These are phyloP conservation scores for Dactylonectria macrodidyma DNA, from an alignment of 2,329 filamentous ascomycete species.

Conservation along the genomic window DNA sequence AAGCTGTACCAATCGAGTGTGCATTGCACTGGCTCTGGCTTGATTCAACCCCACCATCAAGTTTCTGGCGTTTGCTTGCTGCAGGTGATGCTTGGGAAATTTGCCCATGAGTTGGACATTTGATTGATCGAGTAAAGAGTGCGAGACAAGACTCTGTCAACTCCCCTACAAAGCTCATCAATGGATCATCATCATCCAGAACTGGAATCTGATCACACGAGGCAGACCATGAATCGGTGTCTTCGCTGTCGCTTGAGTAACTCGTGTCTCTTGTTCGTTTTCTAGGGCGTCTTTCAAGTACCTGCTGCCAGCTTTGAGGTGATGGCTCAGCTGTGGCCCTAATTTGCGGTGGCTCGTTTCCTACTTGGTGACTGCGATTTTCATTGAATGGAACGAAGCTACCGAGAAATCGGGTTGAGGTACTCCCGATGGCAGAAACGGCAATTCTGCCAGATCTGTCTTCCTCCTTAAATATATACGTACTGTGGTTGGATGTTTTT, in stretches of 20 bases:
- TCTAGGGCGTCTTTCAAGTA: background rate
- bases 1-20: background rate
- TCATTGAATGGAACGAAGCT: background rate
- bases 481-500: background rate
- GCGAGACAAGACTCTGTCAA: background rate
- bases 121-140: background rate
- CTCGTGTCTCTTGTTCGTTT: background rate
- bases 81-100: background rate
- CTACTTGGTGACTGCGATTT: background rate
- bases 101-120: background rate
- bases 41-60: background rate
- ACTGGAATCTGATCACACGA: background rate
- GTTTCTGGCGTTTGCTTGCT: slow-evolving; percentile 2
- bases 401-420: background rate
- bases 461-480: background rate
- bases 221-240: background rate
- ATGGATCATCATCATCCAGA: background rate
- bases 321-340: too few relatives aligned
- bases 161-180: background rate
- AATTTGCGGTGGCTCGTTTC: background rate
- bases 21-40: background rate
- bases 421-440: background rate
- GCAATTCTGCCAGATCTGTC: background rate
- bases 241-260: background rate
- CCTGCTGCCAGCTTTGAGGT: background rate